These are phyloP conservation scores for Monosporascus sp. DNA, from an alignment of 2,329 filamentous ascomycete genomes.

Conservation along the genomic window DNA sequence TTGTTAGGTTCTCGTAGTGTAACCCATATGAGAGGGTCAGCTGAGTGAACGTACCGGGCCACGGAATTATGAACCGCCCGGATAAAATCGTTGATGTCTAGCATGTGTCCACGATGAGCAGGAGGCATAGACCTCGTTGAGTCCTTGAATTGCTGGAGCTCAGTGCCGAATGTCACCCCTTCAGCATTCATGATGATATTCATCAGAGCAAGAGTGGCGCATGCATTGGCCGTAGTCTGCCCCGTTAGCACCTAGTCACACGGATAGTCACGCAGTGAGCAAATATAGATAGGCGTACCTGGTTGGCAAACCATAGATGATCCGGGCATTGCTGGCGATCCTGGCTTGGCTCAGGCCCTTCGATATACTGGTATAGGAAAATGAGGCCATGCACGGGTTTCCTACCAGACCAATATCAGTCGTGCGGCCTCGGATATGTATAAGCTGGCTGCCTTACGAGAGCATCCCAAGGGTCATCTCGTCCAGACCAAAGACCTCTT, in stretches of 20 bases:
- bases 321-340: constrained; percentile 50
- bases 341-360: constrained; percentile 45
- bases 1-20: constrained; percentile 3
- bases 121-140: constrained; percentile 65
- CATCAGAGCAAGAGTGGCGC: constrained; percentile 85
- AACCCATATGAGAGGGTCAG: constrained; percentile 1
- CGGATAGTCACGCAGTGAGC: not conserved
- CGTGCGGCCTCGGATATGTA: not conserved
- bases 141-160: constrained; percentile 66
- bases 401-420: constrained; percentile 31
- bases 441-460: constrained; percentile 41
- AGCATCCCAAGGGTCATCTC: constrained; percentile 57
- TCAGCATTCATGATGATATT: constrained; percentile 88
- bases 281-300: constrained; percentile 43
- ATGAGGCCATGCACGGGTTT: constrained; percentile 80
- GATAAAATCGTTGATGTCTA: constrained; percentile 71
- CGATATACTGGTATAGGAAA: constrained; percentile 72
- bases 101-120: constrained; percentile 66
- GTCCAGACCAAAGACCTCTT: constrained; percentile 73
- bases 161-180: constrained; percentile 61
- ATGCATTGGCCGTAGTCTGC: constrained; percentile 76
- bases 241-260: constrained; percentile 9
- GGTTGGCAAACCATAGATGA: constrained; percentile 89
- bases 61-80: constrained; percentile 85
- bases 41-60: constrained; percentile 48